phyloP scores from a whole-genome alignment of 2,329 filamentous ascomycete genomes.

The Lecanicillium sp. region DNA sequence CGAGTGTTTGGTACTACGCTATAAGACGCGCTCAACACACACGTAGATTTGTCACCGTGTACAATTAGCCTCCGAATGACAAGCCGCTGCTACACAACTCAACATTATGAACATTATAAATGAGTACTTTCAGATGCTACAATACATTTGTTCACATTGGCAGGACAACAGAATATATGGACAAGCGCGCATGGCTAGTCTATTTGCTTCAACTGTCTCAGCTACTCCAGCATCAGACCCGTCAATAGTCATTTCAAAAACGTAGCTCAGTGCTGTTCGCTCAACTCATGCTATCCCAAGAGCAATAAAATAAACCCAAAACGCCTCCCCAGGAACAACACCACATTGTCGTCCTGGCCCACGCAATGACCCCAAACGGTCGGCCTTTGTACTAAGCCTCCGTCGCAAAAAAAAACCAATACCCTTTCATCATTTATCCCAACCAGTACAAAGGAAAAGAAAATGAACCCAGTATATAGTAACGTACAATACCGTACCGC shows the following conservation, averaged over 20 bases:
- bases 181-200: conserved; percentile 7
- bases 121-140: no score
- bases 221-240: conserved; percentile 2
- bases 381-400: background rate
- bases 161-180: background rate
- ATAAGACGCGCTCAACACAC: no score
- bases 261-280: conserved; percentile 5
- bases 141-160: no score
- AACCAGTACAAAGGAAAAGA: conserved; percentile 2
- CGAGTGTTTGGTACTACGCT: no score
- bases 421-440: background rate
- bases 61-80: no score
- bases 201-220: conserved; percentile 7
- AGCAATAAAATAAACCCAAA: conserved; percentile 2
- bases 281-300: conserved; percentile 5
- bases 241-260: background rate
- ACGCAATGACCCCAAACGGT: background rate
- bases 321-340: background rate
- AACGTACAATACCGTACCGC: conserved; percentile 7
- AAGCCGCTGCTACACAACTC: no score
- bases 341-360: background rate
- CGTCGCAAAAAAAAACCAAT: conserved; percentile 1
- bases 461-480: background rate
- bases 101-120: no score
- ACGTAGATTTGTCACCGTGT: no score